These are phyloP conservation scores for Trichoderma aggressivum DNA, from an alignment of 2,329 filamentous ascomycete species.

Conservation along the genomic window DNA sequence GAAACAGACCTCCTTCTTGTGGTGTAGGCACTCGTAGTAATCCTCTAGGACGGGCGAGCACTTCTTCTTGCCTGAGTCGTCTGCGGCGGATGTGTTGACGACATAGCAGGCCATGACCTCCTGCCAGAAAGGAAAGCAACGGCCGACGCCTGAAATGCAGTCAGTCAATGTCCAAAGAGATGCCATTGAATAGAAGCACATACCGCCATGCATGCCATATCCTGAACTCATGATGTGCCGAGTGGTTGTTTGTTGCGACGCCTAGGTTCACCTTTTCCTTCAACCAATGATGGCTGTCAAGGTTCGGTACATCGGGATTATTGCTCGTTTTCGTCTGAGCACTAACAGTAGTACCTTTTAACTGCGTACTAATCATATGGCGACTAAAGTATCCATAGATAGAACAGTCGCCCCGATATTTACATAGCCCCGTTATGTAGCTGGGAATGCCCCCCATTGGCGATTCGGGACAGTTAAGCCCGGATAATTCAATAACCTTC, in stretches of 20 bases:
- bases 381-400: neutral
- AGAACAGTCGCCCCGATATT: neutral
- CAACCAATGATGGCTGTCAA: conserved; percentile 8
- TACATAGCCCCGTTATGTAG: neutral
- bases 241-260: conserved; percentile 25
- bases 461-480: neutral
- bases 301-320: conserved; percentile 15
- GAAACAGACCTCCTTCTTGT: conserved; percentile 88
- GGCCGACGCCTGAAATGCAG: conserved; percentile 52
- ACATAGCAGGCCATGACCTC: conserved; percentile 98
- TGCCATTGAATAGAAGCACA: conserved; percentile 31
- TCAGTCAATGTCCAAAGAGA: conserved; percentile 22
- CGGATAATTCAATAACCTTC: conserved; percentile 10
- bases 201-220: conserved; percentile 78
- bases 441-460: conserved; percentile 1
- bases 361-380: rapidly evolving
- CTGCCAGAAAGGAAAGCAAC: conserved; percentile 99
- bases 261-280: conserved; percentile 19
- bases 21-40: conserved; percentile 98
- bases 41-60: conserved; percentile 84
- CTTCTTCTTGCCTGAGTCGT: conserved; percentile 79
- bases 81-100: conserved; percentile 79
- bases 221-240: conserved; percentile 67
- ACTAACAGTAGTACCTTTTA: neutral
- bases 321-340: neutral